phyloP scores from a whole-genome alignment of 306 rosid genomes.

The Cotoneaster glaucophyllus region DNA sequence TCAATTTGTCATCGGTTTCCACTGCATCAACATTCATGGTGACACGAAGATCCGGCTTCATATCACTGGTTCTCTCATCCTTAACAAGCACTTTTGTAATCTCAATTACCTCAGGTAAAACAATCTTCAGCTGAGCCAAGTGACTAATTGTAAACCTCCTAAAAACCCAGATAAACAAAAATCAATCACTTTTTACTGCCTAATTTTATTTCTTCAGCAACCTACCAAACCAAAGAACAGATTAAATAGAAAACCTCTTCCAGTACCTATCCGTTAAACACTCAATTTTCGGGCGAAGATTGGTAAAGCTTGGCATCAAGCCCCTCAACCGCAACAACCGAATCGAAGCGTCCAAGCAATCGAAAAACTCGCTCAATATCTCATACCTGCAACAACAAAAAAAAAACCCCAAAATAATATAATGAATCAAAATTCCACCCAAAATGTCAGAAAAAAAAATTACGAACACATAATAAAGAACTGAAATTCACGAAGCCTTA shows the following conservation, averaged over 20 bases:
- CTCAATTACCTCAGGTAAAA: constrained; percentile 63
- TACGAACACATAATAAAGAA: not conserved
- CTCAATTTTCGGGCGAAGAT: constrained; percentile 44
- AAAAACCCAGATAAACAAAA: constrained; percentile 1
- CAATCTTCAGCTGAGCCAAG: constrained; percentile 68
- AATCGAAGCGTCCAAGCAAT: constrained; percentile 51
- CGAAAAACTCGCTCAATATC: constrained; percentile 39
- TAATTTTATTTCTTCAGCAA: not conserved
- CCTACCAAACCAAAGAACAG: not conserved
- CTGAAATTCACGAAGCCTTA: constrained; percentile 9
- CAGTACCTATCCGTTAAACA: constrained; percentile 59
- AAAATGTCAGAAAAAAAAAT: not conserved
- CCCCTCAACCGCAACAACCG: constrained; percentile 45
- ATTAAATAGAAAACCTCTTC: not conserved
- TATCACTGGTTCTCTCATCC: constrained; percentile 55
- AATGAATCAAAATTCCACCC: not conserved
- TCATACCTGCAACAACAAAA: constrained; percentile 37
- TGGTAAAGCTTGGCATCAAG: constrained; percentile 31
- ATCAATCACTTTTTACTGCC: not conserved
- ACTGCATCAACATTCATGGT: constrained; percentile 29
- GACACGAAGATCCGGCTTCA: constrained; percentile 69
- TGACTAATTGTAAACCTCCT: constrained; percentile 72
- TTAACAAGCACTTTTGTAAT: constrained; percentile 34
- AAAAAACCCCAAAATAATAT: not conserved
- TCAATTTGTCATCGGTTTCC: constrained; percentile 22